These are phyloP conservation scores for Aspergillus nomiae DNA, from an alignment of 2,329 filamentous ascomycete species.

Conservation along the genomic window DNA sequence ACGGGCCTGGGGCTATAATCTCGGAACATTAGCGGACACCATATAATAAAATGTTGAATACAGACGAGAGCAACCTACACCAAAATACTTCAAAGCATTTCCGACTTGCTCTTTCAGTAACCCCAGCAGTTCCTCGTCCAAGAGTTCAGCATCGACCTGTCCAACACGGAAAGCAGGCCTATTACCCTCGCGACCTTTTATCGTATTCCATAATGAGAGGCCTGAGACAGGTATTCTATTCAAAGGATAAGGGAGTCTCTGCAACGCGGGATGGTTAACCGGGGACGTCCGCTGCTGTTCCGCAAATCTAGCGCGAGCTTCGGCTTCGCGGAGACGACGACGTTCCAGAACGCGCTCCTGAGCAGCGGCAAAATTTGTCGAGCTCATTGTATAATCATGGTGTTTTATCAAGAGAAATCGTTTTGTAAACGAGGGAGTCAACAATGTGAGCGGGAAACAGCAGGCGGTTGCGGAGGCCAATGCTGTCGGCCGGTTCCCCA, in stretches of 20 bases:
- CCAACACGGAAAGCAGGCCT: constrained; percentile 87
- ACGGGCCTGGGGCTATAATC: constrained; percentile 60
- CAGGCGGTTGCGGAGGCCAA: constrained; percentile 8
- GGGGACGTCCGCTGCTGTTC: constrained; percentile 50
- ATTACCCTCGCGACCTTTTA: constrained; percentile 75
- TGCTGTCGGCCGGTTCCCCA: constrained; percentile 22
- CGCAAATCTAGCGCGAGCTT: constrained; percentile 58
- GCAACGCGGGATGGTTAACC: constrained; percentile 55
- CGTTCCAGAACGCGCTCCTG: constrained; percentile 84
- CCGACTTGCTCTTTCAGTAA: constrained; percentile 83
- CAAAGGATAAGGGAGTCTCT: constrained; percentile 64
- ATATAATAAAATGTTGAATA: background rate
- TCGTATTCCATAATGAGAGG: constrained; percentile 65
- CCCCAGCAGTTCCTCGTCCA: constrained; percentile 90
- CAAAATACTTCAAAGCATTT: constrained; percentile 85
- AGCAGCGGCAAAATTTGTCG: constrained; percentile 79
- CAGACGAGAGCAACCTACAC: constrained; percentile 51
- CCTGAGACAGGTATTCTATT: constrained; percentile 51
- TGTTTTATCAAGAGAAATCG: constrained; percentile 16
- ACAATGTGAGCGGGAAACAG: constrained; percentile 8
- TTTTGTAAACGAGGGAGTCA: background rate
- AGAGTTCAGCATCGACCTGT: constrained; percentile 91
- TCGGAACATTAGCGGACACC: constrained; percentile 10
- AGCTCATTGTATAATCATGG: constrained; percentile 52
- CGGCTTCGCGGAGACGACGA: constrained; percentile 72